phyloP scores from a whole-genome alignment of 371 early-diverging fungal species.

The Mortierella sp. region DNA sequence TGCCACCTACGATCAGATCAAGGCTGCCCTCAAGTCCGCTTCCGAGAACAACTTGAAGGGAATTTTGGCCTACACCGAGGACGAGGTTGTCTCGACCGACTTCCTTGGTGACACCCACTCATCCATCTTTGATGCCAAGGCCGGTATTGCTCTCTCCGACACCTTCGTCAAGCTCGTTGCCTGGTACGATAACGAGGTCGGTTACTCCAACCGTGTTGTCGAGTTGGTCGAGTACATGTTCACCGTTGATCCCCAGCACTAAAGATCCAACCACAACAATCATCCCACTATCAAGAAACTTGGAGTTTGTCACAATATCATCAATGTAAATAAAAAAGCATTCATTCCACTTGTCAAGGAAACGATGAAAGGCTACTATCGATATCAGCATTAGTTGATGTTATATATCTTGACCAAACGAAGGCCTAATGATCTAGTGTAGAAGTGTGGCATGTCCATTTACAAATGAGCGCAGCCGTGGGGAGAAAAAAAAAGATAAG shows the following conservation, averaged over 20 bases:
- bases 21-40: slow-evolving; percentile 84
- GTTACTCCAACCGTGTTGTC: slow-evolving; percentile 94
- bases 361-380: too few relatives aligned
- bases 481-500: too few relatives aligned
- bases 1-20: slow-evolving; percentile 93
- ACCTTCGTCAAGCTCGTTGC: slow-evolving; percentile 98
- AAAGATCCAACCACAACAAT: too few relatives aligned
- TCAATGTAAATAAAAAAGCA: too few relatives aligned
- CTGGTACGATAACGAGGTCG: slow-evolving; percentile 96
- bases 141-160: slow-evolving; percentile 96
- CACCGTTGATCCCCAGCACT: slow-evolving; percentile 42
- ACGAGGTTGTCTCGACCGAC: slow-evolving; percentile 98
- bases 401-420: too few relatives aligned
- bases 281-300: too few relatives aligned
- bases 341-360: too few relatives aligned
- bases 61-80: slow-evolving; percentile 95
- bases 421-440: too few relatives aligned
- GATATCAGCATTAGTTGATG: too few relatives aligned
- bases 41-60: slow-evolving; percentile 88
- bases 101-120: slow-evolving; percentile 93
- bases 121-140: slow-evolving; percentile 97
- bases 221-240: slow-evolving; percentile 88
- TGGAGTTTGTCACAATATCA: too few relatives aligned
- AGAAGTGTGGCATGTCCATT: too few relatives aligned
- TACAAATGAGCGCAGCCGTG: too few relatives aligned